Base-by-base conservation (phyloP, 148 eudicot genomes). In the Cornus controversa region DNA sequence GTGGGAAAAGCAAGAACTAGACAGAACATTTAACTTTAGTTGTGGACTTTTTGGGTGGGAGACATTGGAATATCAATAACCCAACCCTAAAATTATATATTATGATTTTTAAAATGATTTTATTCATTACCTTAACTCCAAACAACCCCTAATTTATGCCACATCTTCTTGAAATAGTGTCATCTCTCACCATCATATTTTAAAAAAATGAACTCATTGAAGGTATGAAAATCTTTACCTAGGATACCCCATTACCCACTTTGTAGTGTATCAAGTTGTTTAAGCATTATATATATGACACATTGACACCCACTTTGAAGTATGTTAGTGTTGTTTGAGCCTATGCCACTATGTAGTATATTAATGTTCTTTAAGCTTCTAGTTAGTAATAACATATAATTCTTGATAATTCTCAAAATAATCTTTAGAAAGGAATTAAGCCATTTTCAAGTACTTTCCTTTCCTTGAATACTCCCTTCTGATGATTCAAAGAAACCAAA, bases 1-100 rank as follows among this genome's bases (percentile, higher is more conserved):
- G 47, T 36, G 42, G 67, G 31, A 28, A 76, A 69, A 73, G 7
- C 31, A 65, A 80, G 80, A 79, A 77, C 67, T 73, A 36, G 75
- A 78, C 73, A 23, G 40, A 74, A 76, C 26, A 40, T 69, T 62
- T 75, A 69, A 80, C 78, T 74, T 75, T 69, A 60, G 34, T 10
- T 69, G 42, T 72, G 83, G 71, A 75, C n/a, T 50, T 70, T 72
- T 80, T 28, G 69, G 45, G 62, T 60, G 64, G 29, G 67, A 58
- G 63, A 58, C 28, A 23, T 71, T 23, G 68, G 42, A 75, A 75
- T 75, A 40, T 75, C 71, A 70, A 11, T 20, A 25, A 6, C 5
- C 78, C 60, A 65, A 4, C 8, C 58, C 34, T 60, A 4, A 24
- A 29, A 58, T 22, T 10, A 20, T 16, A 15, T 20, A 18, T 57